A percentile compares a stretch with the other conserved stretches of the same genome.
Evolutionary conservation across 169 alveolate genomes (phyloP).

Genomic region (Plasmodium sp.): DNA sequence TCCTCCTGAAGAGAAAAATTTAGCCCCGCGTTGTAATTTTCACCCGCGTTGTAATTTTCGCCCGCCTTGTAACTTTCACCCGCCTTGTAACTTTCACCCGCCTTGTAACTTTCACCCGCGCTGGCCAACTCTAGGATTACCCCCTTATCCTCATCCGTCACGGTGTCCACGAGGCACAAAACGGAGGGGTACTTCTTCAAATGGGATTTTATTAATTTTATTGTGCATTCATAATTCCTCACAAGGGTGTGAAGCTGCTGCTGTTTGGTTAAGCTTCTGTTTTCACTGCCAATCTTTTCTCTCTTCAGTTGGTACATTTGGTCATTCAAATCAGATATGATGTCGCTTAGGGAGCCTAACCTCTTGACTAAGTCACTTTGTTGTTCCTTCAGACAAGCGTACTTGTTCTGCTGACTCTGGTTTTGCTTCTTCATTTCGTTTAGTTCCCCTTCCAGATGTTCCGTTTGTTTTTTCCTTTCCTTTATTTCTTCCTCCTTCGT

Average conservation of each 20-base stretch:
- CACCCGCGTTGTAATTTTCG: not conserved
- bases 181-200: constrained; percentile 15
- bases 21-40: not conserved
- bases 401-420: constrained; percentile 4
- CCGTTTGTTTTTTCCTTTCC: constrained; percentile 7
- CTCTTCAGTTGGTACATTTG: constrained; percentile 10
- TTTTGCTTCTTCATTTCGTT: constrained; percentile 14
- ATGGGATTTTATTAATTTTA: not conserved
- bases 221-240: not conserved
- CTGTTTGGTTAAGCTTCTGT: not conserved
- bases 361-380: not conserved
- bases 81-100: not conserved
- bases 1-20: not conserved
- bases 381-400: constrained; percentile 12
- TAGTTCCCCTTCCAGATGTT: constrained; percentile 3
- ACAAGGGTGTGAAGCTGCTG: constrained; percentile 8
- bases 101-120: too few relatives aligned
- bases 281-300: constrained; percentile 34
- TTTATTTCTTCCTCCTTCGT: constrained; percentile 28
- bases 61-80: not conserved
- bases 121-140: not conserved
- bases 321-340: not conserved
- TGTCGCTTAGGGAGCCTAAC: not conserved
- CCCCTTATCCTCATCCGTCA: not conserved
- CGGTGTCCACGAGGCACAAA: constrained; percentile 5